These are phyloP conservation scores for Neurospora sp. DNA, from an alignment of 495 filamentous ascomycete species.

Conservation along the genomic window DNA sequence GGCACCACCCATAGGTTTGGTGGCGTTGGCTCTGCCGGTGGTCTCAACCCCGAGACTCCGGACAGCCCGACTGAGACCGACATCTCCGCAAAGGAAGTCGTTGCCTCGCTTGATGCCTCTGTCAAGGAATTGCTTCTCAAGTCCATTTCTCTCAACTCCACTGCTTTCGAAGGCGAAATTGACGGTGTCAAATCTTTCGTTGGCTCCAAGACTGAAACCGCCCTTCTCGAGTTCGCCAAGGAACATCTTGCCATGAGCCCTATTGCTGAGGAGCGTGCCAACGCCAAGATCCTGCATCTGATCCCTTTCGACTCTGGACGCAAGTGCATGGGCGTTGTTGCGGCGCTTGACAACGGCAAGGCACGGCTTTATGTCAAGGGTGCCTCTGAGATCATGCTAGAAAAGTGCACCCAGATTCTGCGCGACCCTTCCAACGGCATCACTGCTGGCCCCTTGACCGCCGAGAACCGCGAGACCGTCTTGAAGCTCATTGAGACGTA, in stretches of 20 bases:
- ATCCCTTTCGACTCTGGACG: conserved; percentile 78
- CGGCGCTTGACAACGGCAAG: conserved; percentile 52
- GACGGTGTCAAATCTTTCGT: conserved; percentile 64
- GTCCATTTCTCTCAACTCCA: conserved; percentile 78
- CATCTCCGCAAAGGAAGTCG: conserved; percentile 16
- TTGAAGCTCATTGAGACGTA: conserved; percentile 62
- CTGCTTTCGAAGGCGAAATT: conserved; percentile 75
- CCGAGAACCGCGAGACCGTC: conserved; percentile 49
- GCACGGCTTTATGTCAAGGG: conserved; percentile 74
- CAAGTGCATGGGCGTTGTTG: conserved; percentile 84
- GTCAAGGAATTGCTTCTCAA: conserved; percentile 57
- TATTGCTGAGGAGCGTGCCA: conserved; percentile 58
- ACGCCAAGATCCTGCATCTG: conserved; percentile 58
- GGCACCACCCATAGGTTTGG: conserved; percentile 60
- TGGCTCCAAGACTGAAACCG: conserved; percentile 87
- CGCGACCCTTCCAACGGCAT: conserved; percentile 56
- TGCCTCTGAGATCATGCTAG: conserved; percentile 77
- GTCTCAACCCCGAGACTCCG: conserved; percentile 3
- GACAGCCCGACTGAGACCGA: conserved; percentile 12
- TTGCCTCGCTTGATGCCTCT: conserved; percentile 40
- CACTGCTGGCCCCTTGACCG: conserved; percentile 42
- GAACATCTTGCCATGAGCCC: conserved; percentile 69
- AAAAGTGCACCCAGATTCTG: conserved; percentile 61
- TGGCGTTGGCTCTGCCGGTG: not conserved
- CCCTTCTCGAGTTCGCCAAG: conserved; percentile 63